Evolutionary conservation across 1,284 basidiomycete species (phyloP), one percentile per base, ranked within the genome.

Genomic region (Farysia itapuensis): DNA sequence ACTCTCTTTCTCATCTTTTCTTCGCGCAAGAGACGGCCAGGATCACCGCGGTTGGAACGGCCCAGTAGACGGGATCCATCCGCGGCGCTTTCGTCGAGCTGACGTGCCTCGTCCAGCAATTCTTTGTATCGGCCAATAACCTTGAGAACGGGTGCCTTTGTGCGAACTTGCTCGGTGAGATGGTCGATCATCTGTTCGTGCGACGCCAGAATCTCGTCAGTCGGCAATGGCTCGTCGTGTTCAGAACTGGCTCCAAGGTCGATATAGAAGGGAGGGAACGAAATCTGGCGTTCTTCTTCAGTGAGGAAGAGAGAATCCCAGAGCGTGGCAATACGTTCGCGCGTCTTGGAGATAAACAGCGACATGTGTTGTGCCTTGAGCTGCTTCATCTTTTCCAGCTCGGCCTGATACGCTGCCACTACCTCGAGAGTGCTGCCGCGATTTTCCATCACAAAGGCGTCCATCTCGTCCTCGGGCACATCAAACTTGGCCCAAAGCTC

Each of bases 1-100:
- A 99, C 90, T 11, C 93, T 81, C 78, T 96, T 98, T 41, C 94
- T 83, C 86, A 95, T 91, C 82, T 95, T 96, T 80, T 97, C 94
- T 78, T 99, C 94, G 35, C 90, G 82, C 35, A 98, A 79, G 35
- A 98, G 78, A 18, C 77, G 59, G 8, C 78, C 77, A 1, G 79
- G 70, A 44, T 77, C 64, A 44, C 79, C 72, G 44, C 90, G 81
- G 18, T 84, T 79, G n/a, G 88, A 88, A 64, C 88, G 48, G 16
- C 69, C 67, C 11, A 71, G 51, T 24, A 73, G 46, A 32, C 73
- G 51, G 18, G 61, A 42, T 4, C 52, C 58, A 43, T 75, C 90
- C 21, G 83, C 81, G 1, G 90, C 88, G 2, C 87, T 84, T 5
- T 85, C 85, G 33, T 79, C 74, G n/a, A 52, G 81, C 72, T 95